Base-by-base conservation (phyloP, 495 filamentous ascomycete species). In the Schizothecium vesticola region DNA sequence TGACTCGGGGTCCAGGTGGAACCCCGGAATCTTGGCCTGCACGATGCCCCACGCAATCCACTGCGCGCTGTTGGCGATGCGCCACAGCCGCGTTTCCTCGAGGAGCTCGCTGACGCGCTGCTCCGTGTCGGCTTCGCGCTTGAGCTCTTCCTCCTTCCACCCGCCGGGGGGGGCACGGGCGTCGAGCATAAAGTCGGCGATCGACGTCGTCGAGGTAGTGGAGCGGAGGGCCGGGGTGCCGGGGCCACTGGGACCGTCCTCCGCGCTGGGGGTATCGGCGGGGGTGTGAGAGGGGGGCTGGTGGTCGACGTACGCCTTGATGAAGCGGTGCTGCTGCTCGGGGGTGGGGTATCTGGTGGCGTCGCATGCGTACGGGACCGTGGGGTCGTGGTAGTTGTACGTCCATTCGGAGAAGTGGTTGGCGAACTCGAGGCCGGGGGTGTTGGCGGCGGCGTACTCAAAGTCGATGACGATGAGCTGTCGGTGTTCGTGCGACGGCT, bases 361-460 rank as follows among this genome's bases (percentile, higher is more conserved):
- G 70, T 90, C 83, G 79, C 91, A 90, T 12, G 84, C 85, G 80
- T 89, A 88, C 3, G 93, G 82, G 9, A 71, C 76, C 22, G 80
- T 77, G 1, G 86, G 74, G 73, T 94, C 87, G 73, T 97, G 93
- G 76, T 99, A 99, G 76, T 99, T 92, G 81, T 97, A 96, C 76
- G 93, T 96, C 95, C 95, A 99, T 79, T 99, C 95, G 72, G 92
- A 88, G 79, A 98, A 99, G 77, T 99, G 95, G 77, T 99, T 99
- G 62, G 93, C 95, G 77, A 99, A 97, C 78, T 99, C 95, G 29
- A 92, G 84, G 2, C 93, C 96, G 6, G 88, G 89, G 1, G 88
- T 81, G 74, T 97, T 99, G 61, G 95, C 93, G 12, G 89, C 93
- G 1, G 96, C 92, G 75, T 99, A 99, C 76, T 99, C 95, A 72